Base-by-base conservation (phyloP, 768 basidiomycete genomes). In the Lactarius sanguifluus region DNA sequence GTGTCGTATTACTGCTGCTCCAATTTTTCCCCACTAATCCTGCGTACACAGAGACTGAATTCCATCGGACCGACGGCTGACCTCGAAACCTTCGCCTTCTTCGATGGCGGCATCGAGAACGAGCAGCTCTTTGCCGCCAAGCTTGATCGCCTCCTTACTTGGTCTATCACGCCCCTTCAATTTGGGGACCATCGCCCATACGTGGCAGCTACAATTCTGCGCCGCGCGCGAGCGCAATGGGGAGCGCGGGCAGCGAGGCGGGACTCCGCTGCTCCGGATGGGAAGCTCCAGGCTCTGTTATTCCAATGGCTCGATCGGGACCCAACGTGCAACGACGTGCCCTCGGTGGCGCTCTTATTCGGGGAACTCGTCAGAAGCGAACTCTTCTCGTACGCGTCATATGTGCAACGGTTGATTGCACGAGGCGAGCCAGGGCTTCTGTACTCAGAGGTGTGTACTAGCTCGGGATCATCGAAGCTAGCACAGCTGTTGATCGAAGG, bases 261-360 rank as follows among this genome's bases (percentile, higher is more conserved):
- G 18, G 85, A 88, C 62, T 77, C 81, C n/a, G 78, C 81, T 18
- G 81, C 84, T 23, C 87, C 87, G 3, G 81, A 83, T 67, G 83
- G 84, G 63, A 82, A 85, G 63, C 76, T 94, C 8, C 92, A 94
- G 69, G 89, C 92, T 68, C 80, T 86, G 66, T 76, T 94, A 12
- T 92, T 94, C 70, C 86, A 89, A 59, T 94, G 92, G 92, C 76
- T 94, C 32, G 90, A 94, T 72, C 82, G 85, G 20, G 87, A 87
- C 3, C 83, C 80, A 1, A 84, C 91, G 36, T 64, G 74, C 16
- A 76, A 76, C 7, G 90, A 86, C 70, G 77, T 90, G 4, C 78
- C 81, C 36, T 76, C 83, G n/a, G 82, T 92, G 32, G 82, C 90
- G 12, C 76, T 87, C 18, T 76, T 94, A 8, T 91, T 86, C 62